Percentiles rank a stretch among this genome's conserved stretches.
phyloP scores from a whole-genome alignment of 2,329 filamentous ascomycete species.

The Fusarium udum region DNA sequence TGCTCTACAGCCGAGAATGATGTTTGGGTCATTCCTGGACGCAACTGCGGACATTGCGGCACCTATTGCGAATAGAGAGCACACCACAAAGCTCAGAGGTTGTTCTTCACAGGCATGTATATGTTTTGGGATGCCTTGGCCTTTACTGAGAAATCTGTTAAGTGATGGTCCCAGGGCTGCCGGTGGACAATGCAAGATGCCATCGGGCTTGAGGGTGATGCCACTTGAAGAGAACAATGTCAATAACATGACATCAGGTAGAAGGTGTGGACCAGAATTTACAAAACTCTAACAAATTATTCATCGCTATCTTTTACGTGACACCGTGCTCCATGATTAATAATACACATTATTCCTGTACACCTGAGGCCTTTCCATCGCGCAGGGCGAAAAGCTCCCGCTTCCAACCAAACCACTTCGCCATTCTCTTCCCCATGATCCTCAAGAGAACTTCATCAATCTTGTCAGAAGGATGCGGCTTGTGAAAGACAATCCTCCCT shows the following conservation, averaged over 20 bases:
- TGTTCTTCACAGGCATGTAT: fast-evolving
- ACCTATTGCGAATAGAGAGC: background rate
- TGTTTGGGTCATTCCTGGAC: background rate
- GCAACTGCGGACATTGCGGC: background rate
- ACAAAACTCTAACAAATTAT: background rate
- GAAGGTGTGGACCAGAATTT: background rate
- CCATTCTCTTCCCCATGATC: fast-evolving
- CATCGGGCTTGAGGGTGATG: background rate
- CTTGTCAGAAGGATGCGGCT: background rate
- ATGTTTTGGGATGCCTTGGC: too few species aligned
- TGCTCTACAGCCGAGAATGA: background rate
- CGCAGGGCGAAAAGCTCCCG: background rate
- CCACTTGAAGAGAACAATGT: too few species aligned
- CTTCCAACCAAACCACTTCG: background rate
- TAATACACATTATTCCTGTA: fast-evolving
- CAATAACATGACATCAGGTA: fast-evolving
- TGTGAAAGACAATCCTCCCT: background rate
- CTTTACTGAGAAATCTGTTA: too few species aligned
- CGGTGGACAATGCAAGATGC: background rate
- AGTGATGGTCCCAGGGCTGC: too few species aligned
- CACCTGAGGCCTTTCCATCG: fast-evolving
- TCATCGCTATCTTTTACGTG: background rate
- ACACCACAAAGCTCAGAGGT: fast-evolving
- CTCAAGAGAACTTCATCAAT: fast-evolving
- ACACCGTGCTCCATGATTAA: background rate